Base-by-base conservation (phyloP, 495 filamentous ascomycete species). In the Aspergillus baeticus region DNA sequence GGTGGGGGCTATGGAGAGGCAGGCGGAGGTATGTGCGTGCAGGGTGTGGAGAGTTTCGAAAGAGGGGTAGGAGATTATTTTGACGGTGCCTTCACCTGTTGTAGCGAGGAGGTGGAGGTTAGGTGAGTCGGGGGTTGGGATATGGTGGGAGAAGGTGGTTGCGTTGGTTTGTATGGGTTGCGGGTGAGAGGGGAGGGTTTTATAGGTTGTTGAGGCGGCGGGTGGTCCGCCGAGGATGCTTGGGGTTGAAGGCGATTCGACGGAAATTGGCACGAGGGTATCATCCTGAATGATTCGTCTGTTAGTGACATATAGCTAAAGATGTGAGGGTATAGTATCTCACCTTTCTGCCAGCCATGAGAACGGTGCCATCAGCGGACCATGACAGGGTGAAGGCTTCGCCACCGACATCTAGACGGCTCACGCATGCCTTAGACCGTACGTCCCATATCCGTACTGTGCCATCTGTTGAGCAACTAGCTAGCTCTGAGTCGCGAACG, bases 371-470 rank as follows among this genome's bases (percentile, higher is more conserved):
- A 65, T 94, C 88, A n/a, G 91, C 91, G 49, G 81, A 84, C 92
- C 94, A 98, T 6, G 86, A 87, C 50, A 96, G 76, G 13, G 85
- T 89, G 57, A 95, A 89, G 8, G 90, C 88, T 66, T 89, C 87
- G 6, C 90, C 91, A 31, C 87, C 85, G n/a, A 89, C 83, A 67
- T 89, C 90, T 2, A 92, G 76, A 56, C 88, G 88, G 61, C 90
- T 91, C 34, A 90, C 81, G 51, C 88, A 90, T 5, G 73, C 81
- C 69, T 91, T 93, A 20, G 82, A 89, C 59, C 92, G 81, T 15
- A 96, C 90, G 67, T 98, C 95, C 94, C 94, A 98, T 60, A 98
- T 85, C 57, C 88, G 84, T 56, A 96, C 88, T 14, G 87, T 86
- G 1, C 92, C 92, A 69, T 98, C 94, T 10, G 77, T 81, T 20